Base-by-base conservation (phyloP, 495 filamentous ascomycete species). In the Penicillium soppii region DNA sequence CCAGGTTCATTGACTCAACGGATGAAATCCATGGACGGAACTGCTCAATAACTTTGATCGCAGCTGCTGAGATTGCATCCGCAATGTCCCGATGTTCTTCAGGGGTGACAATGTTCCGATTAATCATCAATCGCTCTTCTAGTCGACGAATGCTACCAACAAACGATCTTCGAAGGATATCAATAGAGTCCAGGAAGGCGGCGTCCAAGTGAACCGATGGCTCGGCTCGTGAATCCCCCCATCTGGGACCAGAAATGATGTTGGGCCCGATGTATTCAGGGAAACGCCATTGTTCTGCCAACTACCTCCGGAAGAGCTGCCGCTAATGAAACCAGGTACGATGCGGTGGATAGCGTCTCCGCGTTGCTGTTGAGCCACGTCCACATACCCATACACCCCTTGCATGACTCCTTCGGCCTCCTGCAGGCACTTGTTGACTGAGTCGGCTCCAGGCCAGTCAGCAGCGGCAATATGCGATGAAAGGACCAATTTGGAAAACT, bases 401-500 rank as follows among this genome's bases (percentile, higher is more conserved):
- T 92, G 81, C 42, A 97, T 80, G 17, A 98, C 92, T 36, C 92
- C 94, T 55, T 97, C 92, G 5, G 94, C 95, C 72, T 98, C 95
- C 62, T 91, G 87, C 57, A 97, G 70, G 61, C 94, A 98, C 63
- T 98, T 98, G 39, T 91, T 81, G 50, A 90, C 86, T 2, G 92
- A 95, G 64, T 98, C 94, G 29, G 79, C 74, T 32, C 82, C 75
- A 17, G 91, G 90, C 83, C 88, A 97, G 67, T 97, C 94, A 23
- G 92, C 87, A 19, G 92, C 89, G 29, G 94, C 94, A 62, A 97
- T 96, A 66, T 97, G 94, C n/a, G 94, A 97, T 17, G 92, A 97
- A 27, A 98, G 82, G 19, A 98, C 95, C 30, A 98, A 77, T 68
- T 97, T 98, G 30, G 95, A 97, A 70, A 97, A 97, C 58, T 94